Percentiles rank a stretch among this genome's conserved stretches.
Conservation (phyloP, 2,329 filamentous ascomycete genomes). For the Alternaria metachromatica region DNA sequence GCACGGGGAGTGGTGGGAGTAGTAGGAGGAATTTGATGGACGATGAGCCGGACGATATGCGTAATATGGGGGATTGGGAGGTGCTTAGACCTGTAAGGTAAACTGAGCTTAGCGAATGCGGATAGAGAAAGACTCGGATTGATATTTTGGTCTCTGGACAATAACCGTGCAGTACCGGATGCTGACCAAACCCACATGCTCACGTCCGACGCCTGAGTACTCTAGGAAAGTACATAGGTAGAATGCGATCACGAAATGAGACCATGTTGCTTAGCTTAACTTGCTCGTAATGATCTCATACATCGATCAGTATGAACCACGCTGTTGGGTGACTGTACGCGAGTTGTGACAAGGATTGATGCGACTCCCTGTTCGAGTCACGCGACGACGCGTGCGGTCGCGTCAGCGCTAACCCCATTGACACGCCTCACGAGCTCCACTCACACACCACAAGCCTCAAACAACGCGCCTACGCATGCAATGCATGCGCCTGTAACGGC, state of each 20-base stretch:
- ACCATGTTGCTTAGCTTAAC: not conserved
- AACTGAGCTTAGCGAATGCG: not conserved
- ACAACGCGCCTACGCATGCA: not conserved
- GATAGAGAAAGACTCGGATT: not conserved
- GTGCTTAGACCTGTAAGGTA: slow-evolving; percentile 40
- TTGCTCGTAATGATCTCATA: not conserved
- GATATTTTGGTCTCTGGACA: not conserved
- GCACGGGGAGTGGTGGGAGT: slow-evolving; percentile 39
- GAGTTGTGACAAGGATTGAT: not conserved
- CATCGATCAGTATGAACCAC: not conserved
- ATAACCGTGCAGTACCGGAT: not conserved
- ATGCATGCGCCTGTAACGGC: not conserved
- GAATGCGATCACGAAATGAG: not conserved
- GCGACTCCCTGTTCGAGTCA: not conserved
- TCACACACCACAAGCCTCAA: not conserved
- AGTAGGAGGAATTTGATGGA: slow-evolving; percentile 40
- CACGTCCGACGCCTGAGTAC: not conserved
- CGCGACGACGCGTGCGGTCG: slow-evolving; percentile 1
- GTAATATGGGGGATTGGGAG: slow-evolving; percentile 48
- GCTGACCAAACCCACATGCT: not conserved
- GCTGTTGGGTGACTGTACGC: not conserved
- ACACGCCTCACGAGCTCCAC: not conserved
- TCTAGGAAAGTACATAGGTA: not conserved
- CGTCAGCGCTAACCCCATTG: not conserved
- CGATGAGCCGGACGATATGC: slow-evolving; percentile 43